Evolutionary conservation across 1,139 yeast species (phyloP), one percentile per base, ranked within the genome.

Genomic region (Pichia sp.): DNA sequence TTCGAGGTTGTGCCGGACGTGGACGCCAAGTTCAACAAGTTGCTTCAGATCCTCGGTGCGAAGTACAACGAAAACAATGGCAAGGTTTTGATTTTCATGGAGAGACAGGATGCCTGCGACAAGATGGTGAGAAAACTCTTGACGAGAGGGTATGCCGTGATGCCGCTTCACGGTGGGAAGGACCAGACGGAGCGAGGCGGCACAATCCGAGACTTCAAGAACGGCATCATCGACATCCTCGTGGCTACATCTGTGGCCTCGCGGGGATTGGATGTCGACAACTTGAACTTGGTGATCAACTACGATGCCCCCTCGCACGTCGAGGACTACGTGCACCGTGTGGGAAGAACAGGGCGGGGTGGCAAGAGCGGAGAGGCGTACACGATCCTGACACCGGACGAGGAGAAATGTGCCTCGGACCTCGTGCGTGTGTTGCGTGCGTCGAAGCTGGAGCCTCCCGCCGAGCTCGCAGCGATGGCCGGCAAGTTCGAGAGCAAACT

Each of bases 311-410:
- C 97, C 0, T 87, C 80, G 60, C 96, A 93, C 60, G 80, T 92
- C 79, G 98, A 95, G 59, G 99, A 95, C 67, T 93, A 93, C 66
- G 95, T 95, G 5, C 99, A 93, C 70, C 77, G 99, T 32, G 96
- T 92, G 0, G 99, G 99, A 0, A 76, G 99, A 59, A 95, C 99
- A 0, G 99, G 98, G 0, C 76, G 99, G 58, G 99, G 97, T 1
- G 95, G 95, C 0, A 77, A 78, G 45, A 68, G 69, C 0, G 99
- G 99, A 0, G 78, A 80, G 0, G 96, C 97, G 0, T 73, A 87
- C 1, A 87, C 97, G 0, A 81, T 93, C 62, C 75, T 95, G 2
- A 72, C 82, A 0, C 73, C 79, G 0, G 73, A 73, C 19, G 95
- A 93, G 64, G 90, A 82, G 45, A 72, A 90, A 45, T 78, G 83